These are phyloP conservation scores for Trichoderma harzianum DNA, from an alignment of 2,329 filamentous ascomycete species.

Conservation along the genomic window DNA sequence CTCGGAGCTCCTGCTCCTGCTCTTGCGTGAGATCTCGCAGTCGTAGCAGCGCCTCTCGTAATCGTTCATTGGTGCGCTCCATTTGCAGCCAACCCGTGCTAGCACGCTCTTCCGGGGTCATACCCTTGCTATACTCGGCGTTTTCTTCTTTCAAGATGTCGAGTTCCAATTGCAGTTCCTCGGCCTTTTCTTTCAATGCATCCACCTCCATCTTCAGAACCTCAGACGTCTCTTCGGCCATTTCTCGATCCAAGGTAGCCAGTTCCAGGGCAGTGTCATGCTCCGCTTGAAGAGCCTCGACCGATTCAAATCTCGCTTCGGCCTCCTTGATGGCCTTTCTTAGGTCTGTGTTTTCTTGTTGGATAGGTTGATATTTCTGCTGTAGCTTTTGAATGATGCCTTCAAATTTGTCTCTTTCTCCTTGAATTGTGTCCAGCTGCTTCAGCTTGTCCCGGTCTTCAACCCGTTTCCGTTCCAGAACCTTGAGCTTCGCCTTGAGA, in stretches of 20 bases:
- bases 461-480: constrained; percentile 80
- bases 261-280: constrained; percentile 83
- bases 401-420: constrained; percentile 75
- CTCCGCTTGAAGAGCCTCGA: constrained; percentile 75
- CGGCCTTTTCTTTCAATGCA: constrained; percentile 67
- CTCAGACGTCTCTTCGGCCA: constrained; percentile 92
- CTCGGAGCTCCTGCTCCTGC: constrained; percentile 73
- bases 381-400: constrained; percentile 87
- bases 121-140: constrained; percentile 74
- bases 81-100: constrained; percentile 88
- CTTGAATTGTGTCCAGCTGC: constrained; percentile 69
- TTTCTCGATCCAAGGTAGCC: constrained; percentile 85
- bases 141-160: constrained; percentile 88
- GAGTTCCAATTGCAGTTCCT: constrained; percentile 84
- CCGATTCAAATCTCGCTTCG: constrained; percentile 60
- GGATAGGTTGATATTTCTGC: constrained; percentile 79
- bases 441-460: constrained; percentile 87
- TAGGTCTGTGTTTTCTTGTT: constrained; percentile 73
- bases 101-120: constrained; percentile 82
- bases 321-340: constrained; percentile 76
- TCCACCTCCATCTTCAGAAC: constrained; percentile 78
- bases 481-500: constrained; percentile 78
- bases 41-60: constrained; percentile 79
- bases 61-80: constrained; percentile 83
- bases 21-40: constrained; percentile 85